Evolutionary conservation across 1,139 yeast species (phyloP).

Genomic region (Blastobotrys persicus): DNA sequence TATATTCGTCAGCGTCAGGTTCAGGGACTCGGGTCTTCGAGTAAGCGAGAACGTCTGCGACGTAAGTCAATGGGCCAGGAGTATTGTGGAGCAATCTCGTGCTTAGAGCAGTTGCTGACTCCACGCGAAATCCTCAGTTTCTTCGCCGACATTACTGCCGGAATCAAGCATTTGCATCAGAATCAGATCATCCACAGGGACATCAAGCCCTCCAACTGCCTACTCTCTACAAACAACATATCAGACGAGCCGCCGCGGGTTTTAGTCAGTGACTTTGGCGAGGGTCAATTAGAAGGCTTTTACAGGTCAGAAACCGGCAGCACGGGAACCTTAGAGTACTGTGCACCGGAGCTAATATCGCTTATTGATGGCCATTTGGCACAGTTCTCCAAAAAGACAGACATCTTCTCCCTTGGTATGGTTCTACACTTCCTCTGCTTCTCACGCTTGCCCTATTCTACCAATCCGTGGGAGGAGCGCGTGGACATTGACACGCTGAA

Average conservation of each 20-base stretch:
- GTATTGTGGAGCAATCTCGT: neutral
- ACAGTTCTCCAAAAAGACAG: conserved; percentile 68
- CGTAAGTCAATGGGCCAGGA: neutral
- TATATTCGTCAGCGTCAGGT: conserved; percentile 36
- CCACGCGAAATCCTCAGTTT: conserved; percentile 60
- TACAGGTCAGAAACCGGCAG: conserved; percentile 61
- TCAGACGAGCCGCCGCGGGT: conserved; percentile 53
- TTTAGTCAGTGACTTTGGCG: conserved; percentile 86
- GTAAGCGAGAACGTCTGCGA: neutral
- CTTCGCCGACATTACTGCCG: conserved; percentile 63
- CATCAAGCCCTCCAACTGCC: conserved; percentile 82
- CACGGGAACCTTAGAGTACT: conserved; percentile 83
- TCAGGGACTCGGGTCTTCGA: neutral
- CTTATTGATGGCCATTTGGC: conserved; percentile 36
- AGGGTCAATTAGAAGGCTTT: conserved; percentile 70
- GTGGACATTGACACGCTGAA: conserved; percentile 40
- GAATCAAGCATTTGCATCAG: conserved; percentile 67
- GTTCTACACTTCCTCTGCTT: conserved; percentile 70
- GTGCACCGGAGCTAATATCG: conserved; percentile 76
- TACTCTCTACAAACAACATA: conserved; percentile 44
- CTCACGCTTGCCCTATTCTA: conserved; percentile 64
- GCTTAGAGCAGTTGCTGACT: conserved; percentile 33
- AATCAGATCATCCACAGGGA: conserved; percentile 82
- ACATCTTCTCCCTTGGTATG: conserved; percentile 80
- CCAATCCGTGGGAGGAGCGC: conserved; percentile 30